These are phyloP conservation scores for Asterophora lycoperdoides DNA, from an alignment of 768 basidiomycete genomes.

Conservation along the genomic window DNA sequence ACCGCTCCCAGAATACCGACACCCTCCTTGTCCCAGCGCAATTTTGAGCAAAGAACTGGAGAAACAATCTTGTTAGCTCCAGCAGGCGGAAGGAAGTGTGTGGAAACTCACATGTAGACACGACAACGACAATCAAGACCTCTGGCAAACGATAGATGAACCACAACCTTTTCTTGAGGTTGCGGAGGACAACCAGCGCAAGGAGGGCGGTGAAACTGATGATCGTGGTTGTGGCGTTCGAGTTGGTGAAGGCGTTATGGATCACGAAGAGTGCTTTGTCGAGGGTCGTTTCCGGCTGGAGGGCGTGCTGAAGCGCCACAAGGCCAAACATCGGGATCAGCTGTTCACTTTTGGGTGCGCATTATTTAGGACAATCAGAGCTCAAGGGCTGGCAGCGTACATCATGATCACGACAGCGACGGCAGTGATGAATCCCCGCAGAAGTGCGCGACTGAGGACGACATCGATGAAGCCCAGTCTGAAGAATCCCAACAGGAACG, in stretches of 20 bases:
- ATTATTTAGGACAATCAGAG: neutral
- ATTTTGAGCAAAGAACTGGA: constrained; percentile 62
- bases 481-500: constrained; percentile 82
- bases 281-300: constrained; percentile 63
- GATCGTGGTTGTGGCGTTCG: constrained; percentile 63
- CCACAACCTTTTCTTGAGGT: constrained; percentile 57
- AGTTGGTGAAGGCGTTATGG: constrained; percentile 48
- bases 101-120: constrained; percentile 67
- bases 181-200: constrained; percentile 58
- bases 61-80: neutral
- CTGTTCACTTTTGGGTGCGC: constrained; percentile 53
- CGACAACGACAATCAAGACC: constrained; percentile 81
- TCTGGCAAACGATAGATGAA: constrained; percentile 84
- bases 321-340: constrained; percentile 90
- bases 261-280: constrained; percentile 78
- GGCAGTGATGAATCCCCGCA: constrained; percentile 85
- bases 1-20: constrained; percentile 84
- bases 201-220: constrained; percentile 72
- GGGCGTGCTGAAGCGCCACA: constrained; percentile 41
- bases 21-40: constrained; percentile 73
- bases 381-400: constrained; percentile 35
- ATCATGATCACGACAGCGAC: constrained; percentile 83
- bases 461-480: constrained; percentile 92
- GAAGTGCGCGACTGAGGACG: constrained; percentile 81
- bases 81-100: neutral